Base-by-base conservation (phyloP, 495 filamentous ascomycete species). In the Penicillium steckii region DNA sequence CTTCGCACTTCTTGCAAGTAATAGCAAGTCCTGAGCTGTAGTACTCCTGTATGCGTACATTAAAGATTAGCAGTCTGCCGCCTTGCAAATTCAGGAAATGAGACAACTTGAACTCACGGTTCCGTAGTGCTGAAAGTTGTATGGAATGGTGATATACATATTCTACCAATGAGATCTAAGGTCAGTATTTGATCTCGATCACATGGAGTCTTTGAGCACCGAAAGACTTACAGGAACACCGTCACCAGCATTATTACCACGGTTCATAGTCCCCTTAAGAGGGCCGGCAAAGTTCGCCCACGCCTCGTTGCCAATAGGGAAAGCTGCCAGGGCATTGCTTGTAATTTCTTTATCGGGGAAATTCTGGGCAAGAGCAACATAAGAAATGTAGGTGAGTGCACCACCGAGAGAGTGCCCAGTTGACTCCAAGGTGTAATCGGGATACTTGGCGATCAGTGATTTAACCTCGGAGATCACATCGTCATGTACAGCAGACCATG, bases 381-480 rank as follows among this genome's bases (percentile, higher is more conserved):
- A 69, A 12, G 64, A 67, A 19, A 71, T 56, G 41, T 67, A 71
- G 8, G 68, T 71, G 8, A 69, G 61, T 2, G 68, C 30, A 10
- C 68, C 68, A 41, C 68, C 66, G 1, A 71, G 64, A 3, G 68
- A 71, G 41, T 71, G 68, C 1, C 68, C 68, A 8, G 64, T 63
- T 1, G 66, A 65, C 35, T 71, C 68, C 29, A 71, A 35, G 9
- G 59, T 59, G 32, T 69, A 71, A 8, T 57, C 56, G 1, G 66
- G 68, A 35, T 67, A 66, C 15, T 64, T 44, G 2, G 47, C 50
- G 3, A 71, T 50, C 4, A 71, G 56, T 3, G 55, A 44, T 24
- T 54, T 57, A 24, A 71, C 66, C 27, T 69, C 68, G 1, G 55
- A 35, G 48, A 71, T 68, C 12, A 71, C 52, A 2, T 17, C n/a